Evolutionary conservation across 352 stramenopile genomes (phyloP).

Genomic region (Phytophthora chlamydospora): DNA sequence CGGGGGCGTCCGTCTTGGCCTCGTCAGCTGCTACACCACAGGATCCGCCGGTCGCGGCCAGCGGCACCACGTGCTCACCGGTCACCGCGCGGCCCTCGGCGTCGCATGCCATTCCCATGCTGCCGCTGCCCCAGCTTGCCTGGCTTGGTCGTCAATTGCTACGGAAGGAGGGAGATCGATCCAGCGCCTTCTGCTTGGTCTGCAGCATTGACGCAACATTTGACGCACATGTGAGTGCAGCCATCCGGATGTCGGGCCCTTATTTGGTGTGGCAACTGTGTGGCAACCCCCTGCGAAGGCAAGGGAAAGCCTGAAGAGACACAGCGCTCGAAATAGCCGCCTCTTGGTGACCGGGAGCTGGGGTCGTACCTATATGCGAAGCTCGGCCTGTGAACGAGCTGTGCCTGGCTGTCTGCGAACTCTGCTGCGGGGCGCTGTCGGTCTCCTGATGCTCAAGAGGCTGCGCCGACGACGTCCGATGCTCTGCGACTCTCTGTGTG

Average conservation of each 20-base stretch:
- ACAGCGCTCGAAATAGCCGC: conserved; percentile 29
- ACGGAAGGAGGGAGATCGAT: not conserved
- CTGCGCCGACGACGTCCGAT: conserved; percentile 7
- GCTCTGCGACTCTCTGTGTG: conserved; percentile 45
- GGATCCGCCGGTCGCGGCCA: conserved; percentile 24
- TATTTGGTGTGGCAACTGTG: conserved; percentile 17
- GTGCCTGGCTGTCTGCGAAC: not conserved
- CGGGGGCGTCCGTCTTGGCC: conserved; percentile 15
- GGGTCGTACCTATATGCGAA: conserved; percentile 1
- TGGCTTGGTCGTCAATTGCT: conserved; percentile 33
- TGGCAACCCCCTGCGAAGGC: conserved; percentile 4
- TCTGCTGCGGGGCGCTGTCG: conserved; percentile 7
- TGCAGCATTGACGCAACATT: conserved; percentile 16
- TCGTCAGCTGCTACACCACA: conserved; percentile 22
- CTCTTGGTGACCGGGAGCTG: not conserved
- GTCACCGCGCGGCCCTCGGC: conserved; percentile 46
- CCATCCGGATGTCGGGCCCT: conserved; percentile 6
- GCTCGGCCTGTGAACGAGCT: conserved; percentile 4
- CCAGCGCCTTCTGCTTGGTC: not conserved
- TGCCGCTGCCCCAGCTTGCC: conserved; percentile 29
- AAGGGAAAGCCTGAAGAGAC: conserved; percentile 21
- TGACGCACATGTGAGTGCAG: conserved; percentile 13
- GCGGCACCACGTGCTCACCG: conserved; percentile 21
- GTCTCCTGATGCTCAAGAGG: conserved; percentile 9
- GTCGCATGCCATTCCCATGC: conserved; percentile 76